These are phyloP conservation scores for Debaryomyces tyrocola DNA, from an alignment of 805 yeast species.

Conservation along the genomic window DNA sequence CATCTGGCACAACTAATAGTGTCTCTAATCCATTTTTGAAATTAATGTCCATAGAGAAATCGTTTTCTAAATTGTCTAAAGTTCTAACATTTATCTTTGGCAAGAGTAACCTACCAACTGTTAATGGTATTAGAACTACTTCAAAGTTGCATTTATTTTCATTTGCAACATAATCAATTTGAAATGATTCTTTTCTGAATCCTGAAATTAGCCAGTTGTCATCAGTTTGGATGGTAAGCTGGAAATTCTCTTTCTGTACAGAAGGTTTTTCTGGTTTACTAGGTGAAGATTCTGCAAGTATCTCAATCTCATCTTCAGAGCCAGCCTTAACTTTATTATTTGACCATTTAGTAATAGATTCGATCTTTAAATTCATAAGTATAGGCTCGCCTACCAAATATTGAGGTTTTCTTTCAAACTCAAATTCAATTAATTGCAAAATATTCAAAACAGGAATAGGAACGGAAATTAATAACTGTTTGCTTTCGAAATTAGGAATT, in stretches of 20 bases:
- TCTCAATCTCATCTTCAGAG: slow-evolving; percentile 6
- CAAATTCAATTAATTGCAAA: slow-evolving; percentile 56
- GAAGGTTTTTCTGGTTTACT: not conserved
- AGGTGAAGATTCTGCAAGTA: slow-evolving; percentile 27
- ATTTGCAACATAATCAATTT: slow-evolving; percentile 23
- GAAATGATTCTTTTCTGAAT: slow-evolving; percentile 52
- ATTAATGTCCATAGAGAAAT: slow-evolving; percentile 58
- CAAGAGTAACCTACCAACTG: slow-evolving; percentile 66
- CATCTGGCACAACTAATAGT: slow-evolving; percentile 68
- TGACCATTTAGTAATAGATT: slow-evolving; percentile 48
- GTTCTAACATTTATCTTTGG: slow-evolving; percentile 56
- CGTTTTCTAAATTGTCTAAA: slow-evolving; percentile 52
- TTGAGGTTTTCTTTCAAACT: slow-evolving; percentile 39
- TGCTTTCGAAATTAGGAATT: not conserved
- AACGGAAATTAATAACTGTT: slow-evolving; percentile 51
- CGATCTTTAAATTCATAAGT: slow-evolving; percentile 40
- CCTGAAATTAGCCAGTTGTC: slow-evolving; percentile 88
- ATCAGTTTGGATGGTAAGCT: slow-evolving; percentile 48
- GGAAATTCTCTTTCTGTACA: slow-evolving; percentile 28
- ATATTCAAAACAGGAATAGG: slow-evolving; percentile 61
- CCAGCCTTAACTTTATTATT: slow-evolving; percentile 3
- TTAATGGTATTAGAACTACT: slow-evolving; percentile 67
- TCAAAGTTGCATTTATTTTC: slow-evolving; percentile 21
- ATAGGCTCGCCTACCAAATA: slow-evolving; percentile 67
- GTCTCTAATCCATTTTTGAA: slow-evolving; percentile 68